Evolutionary conservation across 2,329 filamentous ascomycete species (phyloP).

Genomic region (Colletotrichum eremochloae): DNA sequence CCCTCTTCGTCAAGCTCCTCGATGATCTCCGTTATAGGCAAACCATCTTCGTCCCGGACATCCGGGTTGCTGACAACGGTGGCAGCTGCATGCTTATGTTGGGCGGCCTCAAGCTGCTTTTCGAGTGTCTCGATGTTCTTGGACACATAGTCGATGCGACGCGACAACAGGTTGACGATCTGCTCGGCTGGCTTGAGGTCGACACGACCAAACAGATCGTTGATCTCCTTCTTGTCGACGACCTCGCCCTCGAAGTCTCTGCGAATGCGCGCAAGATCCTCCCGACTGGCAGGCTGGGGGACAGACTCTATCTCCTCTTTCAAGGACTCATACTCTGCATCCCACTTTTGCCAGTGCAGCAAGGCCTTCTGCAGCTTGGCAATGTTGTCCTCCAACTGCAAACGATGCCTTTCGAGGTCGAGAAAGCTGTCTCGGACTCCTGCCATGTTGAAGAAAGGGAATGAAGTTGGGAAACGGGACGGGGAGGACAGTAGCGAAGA

Average conservation of each 20-base stretch:
- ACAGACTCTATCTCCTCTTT: conserved; percentile 81
- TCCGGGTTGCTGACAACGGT: conserved; percentile 72
- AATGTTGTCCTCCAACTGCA: conserved; percentile 81
- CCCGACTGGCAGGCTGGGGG: conserved; percentile 59
- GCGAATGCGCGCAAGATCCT: conserved; percentile 70
- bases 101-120: conserved; percentile 77
- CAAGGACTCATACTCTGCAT: conserved; percentile 90
- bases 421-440: conserved; percentile 66
- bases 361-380: conserved; percentile 80
- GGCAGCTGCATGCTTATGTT: conserved; percentile 77
- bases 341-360: conserved; percentile 90
- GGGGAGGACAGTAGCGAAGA: not conserved
- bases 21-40: conserved; percentile 89
- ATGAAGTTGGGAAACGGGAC: not conserved
- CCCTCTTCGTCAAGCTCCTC: conserved; percentile 94
- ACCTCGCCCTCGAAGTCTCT: conserved; percentile 73
- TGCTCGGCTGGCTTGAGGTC: conserved; percentile 69
- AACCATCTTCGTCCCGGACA: conserved; percentile 73
- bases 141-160: conserved; percentile 89
- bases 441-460: conserved; percentile 52
- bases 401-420: conserved; percentile 80
- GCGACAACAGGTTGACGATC: conserved; percentile 75
- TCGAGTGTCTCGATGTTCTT: conserved; percentile 82
- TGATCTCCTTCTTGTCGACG: conserved; percentile 69
- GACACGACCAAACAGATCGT: conserved; percentile 61